A percentile compares a stretch with the other conserved stretches of the same genome.
phyloP scores from a whole-genome alignment of 352 stramenopile species.

The Thraustochytrium striatum region DNA sequence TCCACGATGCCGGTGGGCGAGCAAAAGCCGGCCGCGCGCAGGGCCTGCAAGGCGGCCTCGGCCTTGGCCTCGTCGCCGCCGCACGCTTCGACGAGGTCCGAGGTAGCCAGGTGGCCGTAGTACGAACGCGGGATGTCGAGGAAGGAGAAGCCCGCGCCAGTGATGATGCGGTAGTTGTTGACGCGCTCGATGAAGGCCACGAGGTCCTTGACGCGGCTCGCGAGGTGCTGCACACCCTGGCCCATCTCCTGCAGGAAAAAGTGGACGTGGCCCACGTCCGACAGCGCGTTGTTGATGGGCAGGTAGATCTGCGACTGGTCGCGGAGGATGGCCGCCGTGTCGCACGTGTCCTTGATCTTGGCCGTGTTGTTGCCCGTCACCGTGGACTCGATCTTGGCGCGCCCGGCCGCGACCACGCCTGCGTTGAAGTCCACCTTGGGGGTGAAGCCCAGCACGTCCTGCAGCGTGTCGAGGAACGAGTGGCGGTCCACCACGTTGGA shows the following conservation, averaged over 20 bases:
- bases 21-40: background rate
- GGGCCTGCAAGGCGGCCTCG: background rate
- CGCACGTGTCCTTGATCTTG: constrained; percentile 49
- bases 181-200: constrained; percentile 63
- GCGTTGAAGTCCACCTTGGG: constrained; percentile 71
- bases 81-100: constrained; percentile 47
- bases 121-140: constrained; percentile 67
- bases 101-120: constrained; percentile 62
- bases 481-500: constrained; percentile 62
- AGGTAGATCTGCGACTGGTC: constrained; percentile 68
- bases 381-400: constrained; percentile 70
- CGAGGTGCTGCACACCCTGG: constrained; percentile 69
- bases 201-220: constrained; percentile 64
- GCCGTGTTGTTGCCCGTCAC: constrained; percentile 59
- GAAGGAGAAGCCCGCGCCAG: constrained; percentile 67
- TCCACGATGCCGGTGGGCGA: constrained; percentile 13
- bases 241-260: constrained; percentile 66
- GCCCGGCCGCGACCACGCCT: constrained; percentile 67
- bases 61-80: background rate
- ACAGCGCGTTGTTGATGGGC: constrained; percentile 68
- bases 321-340: constrained; percentile 57
- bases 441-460: constrained; percentile 64
- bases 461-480: constrained; percentile 64
- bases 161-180: constrained; percentile 63
- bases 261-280: constrained; percentile 61